Base-by-base conservation (phyloP, 208 protist genomes). In the Acanthamoeba royreba region DNA sequence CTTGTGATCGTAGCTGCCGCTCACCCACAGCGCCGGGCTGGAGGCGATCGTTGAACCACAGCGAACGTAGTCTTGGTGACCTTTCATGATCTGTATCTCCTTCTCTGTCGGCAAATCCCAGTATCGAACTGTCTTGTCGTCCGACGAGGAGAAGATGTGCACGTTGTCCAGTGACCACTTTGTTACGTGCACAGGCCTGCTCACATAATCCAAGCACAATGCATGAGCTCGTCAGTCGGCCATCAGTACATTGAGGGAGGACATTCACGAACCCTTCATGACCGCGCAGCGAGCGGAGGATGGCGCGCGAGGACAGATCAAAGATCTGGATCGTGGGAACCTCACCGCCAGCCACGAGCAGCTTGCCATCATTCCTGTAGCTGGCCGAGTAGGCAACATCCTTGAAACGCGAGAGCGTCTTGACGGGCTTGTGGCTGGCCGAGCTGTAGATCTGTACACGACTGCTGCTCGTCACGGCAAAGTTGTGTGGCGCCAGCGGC, bases 391-490 rank as follows among this genome's bases (percentile, higher is more conserved):
- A 94, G 38, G 94, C 95, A 5, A 94, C 49, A 52, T 96, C 94
- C 33, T 49, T 77, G 86, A 96, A 96, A 4, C 95, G 95, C 43
- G 95, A 88, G 22, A 96, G 22, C 15, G 90, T 96, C 92, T 95
- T 96, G 25, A 94, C 69, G 42, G 92, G 74, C 19, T 45, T 93
- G 40, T 92, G 93, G n/a, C 72, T 95, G 49, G 93, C 85, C 58
- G 85, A 55, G 63, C 69, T 91, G 93, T 92, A 96, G 47, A 96
- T 63, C 47, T 96, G 95, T 31, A 96, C 85, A 38, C 94, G 55
- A n/a, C 88, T 96, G 55, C 69, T 83, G 87, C 93, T 95, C 40
- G 93, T 95, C 53, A 96, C 93, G 17, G 94, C 95, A 52, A 93
- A 95, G 35, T 95, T 90, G 47, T 94, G 46, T 31, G 94, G 93